phyloP scores from a whole-genome alignment of 371 early-diverging fungal genomes.

The Rhizopus stolonifer region DNA sequence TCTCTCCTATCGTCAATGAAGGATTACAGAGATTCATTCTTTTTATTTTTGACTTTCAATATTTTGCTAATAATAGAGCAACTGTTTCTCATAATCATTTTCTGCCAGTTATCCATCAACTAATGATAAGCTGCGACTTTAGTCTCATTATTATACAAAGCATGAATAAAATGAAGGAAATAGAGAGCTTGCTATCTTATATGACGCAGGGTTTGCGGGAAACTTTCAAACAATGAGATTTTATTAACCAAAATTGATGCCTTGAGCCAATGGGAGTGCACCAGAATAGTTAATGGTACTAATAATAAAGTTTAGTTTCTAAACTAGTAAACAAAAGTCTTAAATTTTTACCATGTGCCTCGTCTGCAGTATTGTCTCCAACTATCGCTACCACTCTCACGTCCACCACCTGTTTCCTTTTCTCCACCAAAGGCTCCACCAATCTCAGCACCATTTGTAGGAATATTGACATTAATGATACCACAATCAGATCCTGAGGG shows the following conservation, averaged over 20 bases:
- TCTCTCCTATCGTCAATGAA: too few relatives aligned
- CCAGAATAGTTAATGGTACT: constrained; percentile 92
- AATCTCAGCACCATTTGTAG: constrained; percentile 97
- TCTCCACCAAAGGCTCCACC: constrained; percentile 98
- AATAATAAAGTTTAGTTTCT: not conserved
- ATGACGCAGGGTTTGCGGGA: too few relatives aligned
- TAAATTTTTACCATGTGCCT: constrained; percentile 55
- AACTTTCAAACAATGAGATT: too few relatives aligned
- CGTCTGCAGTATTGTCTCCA: constrained; percentile 93
- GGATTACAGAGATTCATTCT: too few relatives aligned
- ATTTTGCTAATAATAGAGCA: too few relatives aligned
- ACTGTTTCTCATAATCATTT: too few relatives aligned
- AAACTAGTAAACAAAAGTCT: constrained; percentile 36
- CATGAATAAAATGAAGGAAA: too few relatives aligned
- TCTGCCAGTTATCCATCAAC: too few relatives aligned
- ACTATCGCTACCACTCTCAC: constrained; percentile 90
- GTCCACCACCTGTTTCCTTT: constrained; percentile 97
- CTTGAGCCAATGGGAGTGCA: constrained; percentile 93
- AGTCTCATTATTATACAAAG: too few relatives aligned
- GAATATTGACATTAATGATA: constrained; percentile 96
- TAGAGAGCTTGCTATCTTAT: too few relatives aligned
- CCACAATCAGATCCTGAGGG: constrained; percentile 95
- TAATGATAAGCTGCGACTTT: too few relatives aligned
- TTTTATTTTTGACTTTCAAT: too few relatives aligned
- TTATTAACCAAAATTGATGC: constrained; percentile 90